A percentile compares a stretch with the other conserved stretches of the same genome.
Conservation (phyloP, 2,329 filamentous ascomycete species). For the Plectosphaerella plurivora region DNA sequence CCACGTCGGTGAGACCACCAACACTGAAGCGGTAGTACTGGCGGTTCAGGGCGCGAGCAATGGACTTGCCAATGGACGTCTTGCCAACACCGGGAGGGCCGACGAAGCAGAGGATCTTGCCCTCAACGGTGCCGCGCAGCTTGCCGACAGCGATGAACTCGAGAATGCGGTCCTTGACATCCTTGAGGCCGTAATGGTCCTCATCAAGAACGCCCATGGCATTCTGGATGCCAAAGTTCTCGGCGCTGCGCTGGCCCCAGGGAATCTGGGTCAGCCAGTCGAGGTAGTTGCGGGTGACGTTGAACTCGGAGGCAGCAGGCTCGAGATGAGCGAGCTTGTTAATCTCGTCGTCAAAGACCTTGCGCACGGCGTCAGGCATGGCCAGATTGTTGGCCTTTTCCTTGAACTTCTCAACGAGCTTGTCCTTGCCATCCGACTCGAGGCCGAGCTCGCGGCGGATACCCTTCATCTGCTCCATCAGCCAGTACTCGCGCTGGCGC, state of each 20-base stretch:
- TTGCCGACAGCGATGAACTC: slow-evolving; percentile 99
- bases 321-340: slow-evolving; percentile 96
- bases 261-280: slow-evolving; percentile 99
- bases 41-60: slow-evolving; percentile 87
- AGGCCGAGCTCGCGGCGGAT: slow-evolving; percentile 93
- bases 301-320: slow-evolving; percentile 94
- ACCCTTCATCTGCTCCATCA: slow-evolving; percentile 99
- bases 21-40: slow-evolving; percentile 99
- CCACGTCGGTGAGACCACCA: slow-evolving; percentile 92
- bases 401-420: slow-evolving; percentile 94
- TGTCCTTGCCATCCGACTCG: slow-evolving; percentile 97
- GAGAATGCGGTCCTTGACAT: slow-evolving; percentile 96
- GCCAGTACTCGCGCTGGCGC: slow-evolving; percentile 93
- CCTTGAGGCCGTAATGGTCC: slow-evolving; percentile 94
- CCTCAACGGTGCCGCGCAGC: slow-evolving; percentile 91
- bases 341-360: slow-evolving; percentile 96
- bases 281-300: slow-evolving; percentile 95
- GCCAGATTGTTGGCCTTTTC: slow-evolving; percentile 90
- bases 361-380: slow-evolving; percentile 95
- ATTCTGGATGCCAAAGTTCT: slow-evolving; percentile 94
- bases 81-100: slow-evolving; percentile 97
- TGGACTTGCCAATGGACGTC: slow-evolving; percentile 98
- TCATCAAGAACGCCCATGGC: slow-evolving; percentile 89
- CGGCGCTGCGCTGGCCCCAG: slow-evolving; percentile 90
- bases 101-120: slow-evolving; percentile 97